A percentile compares a stretch with the other conserved stretches of the same genome.
Conservation (phyloP, 1,139 yeast species). For the Yamadazyma oceani region DNA sequence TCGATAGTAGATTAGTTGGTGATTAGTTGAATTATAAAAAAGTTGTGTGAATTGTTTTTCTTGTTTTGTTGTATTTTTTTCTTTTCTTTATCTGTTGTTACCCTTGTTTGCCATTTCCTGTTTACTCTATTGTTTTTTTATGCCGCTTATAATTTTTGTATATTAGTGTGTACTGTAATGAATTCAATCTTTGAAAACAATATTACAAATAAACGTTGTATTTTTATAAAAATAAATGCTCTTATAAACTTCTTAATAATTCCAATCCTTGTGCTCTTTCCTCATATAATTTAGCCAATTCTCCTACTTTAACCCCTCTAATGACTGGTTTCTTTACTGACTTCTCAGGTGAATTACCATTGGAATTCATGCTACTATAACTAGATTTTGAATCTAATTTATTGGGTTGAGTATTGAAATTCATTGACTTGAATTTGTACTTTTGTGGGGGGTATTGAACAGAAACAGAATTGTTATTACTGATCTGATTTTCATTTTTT, state of each 20-base stretch:
- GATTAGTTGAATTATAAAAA: constrained; percentile 27
- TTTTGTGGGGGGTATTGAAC: constrained; percentile 43
- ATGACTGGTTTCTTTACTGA: constrained; percentile 44
- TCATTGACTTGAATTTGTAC: constrained; percentile 26
- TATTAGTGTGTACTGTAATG: constrained; percentile 3
- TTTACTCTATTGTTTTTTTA: constrained; percentile 2
- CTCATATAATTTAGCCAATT: constrained; percentile 55
- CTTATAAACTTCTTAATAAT: constrained; percentile 32
- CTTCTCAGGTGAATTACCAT: not conserved
- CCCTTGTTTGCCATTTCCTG: constrained; percentile 1
- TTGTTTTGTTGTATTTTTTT: too few relatives aligned
- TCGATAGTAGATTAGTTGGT: constrained; percentile 49
- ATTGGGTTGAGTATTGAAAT: constrained; percentile 5
- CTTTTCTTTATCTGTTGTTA: constrained; percentile 3
- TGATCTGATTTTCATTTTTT: not conserved
- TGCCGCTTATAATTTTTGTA: constrained; percentile 3
- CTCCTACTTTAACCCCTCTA: constrained; percentile 54
- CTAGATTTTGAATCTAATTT: not conserved
- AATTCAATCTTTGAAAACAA: not conserved
- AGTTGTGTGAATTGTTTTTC: too few relatives aligned
- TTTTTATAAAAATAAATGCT: not conserved
- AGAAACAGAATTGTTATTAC: constrained; percentile 12
- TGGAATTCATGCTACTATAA: not conserved
- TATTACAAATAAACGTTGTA: not conserved
- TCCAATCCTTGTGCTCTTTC: constrained; percentile 56